Evolutionary conservation across 2,329 filamentous ascomycete species (phyloP), one percentile per base, ranked within the genome.

Genomic region (Chaetomiaceae sp.): DNA sequence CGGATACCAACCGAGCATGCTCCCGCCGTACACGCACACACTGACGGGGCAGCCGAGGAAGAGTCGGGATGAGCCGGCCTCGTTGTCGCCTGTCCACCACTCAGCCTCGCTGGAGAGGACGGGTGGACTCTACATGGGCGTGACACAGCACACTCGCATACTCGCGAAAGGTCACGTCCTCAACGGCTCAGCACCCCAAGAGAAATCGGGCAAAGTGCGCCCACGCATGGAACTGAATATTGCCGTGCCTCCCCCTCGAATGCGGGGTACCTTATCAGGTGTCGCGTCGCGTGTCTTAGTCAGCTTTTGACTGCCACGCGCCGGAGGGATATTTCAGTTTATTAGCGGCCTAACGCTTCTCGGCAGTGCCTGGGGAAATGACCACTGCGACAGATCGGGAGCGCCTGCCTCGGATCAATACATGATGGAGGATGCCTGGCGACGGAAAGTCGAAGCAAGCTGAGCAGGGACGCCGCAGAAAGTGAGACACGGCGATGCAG

Each of bases 1-100:
- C 80, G 88, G 53, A 91, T 93, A 56, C 88, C 88, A 1, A 89
- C 86, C 14, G 84, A 91, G 56, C 86, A 90, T 65, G 81, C 80
- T 11, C 79, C 80, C 20, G 69, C 78, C 19, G 62, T 84, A 6
- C 79, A 83, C 54, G 78, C 78, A 17, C 78, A 81, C 39, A 71
- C 76, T 12, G 78, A 81, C 32, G 74, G 67, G 4, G 71, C 67
- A 3, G 66, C 72, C 47, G 73, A 71, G 29, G 68, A 65, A 37
- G 50, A 55, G 8, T 56, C 46, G 7, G 52, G 53, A 19, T 55
- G 54, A 56, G 40, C 26, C 26, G 24, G 27, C n/a, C n/a, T n/a
- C n/a, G n/a, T n/a, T n/a, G n/a, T n/a, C n/a, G n/a, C n/a, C n/a
- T n/a, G n/a, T n/a, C n/a, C n/a, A n/a, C n/a, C n/a, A n/a, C n/a